Conservation (phyloP, 2,329 filamentous ascomycete genomes). For the Colletotrichum liriopes region DNA sequence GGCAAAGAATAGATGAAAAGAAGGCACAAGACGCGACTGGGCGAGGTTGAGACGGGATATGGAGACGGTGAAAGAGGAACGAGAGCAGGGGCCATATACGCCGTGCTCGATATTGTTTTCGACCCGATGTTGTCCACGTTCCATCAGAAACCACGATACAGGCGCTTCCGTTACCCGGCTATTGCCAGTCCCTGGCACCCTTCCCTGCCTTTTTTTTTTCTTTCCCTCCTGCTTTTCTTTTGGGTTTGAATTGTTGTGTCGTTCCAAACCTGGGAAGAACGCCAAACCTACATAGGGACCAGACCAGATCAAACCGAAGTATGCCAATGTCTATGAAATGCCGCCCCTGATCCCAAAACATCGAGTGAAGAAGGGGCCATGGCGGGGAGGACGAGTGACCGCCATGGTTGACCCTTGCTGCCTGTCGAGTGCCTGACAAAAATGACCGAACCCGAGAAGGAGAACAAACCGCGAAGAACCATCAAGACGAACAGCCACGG, state of each 20-base stretch:
- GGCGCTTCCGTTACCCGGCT: background rate
- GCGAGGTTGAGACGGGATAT: background rate
- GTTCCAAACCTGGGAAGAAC: background rate
- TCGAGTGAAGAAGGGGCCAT: background rate
- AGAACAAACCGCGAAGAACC: background rate
- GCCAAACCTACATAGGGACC: background rate
- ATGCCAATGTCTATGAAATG: background rate
- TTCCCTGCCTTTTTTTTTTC: too few species aligned
- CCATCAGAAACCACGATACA: background rate
- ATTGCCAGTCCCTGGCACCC: background rate
- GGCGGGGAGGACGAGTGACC: background rate
- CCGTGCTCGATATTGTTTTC: background rate
- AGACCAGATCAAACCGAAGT: slow-evolving; percentile 8
- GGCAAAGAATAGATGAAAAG: background rate
- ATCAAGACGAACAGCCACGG: slow-evolving; percentile 5
- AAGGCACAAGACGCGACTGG: background rate
- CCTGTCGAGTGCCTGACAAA: background rate
- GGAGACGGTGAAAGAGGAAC: background rate
- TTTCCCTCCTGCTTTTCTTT: too few species aligned
- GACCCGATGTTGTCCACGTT: background rate
- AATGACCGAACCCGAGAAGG: background rate
- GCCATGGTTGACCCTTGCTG: background rate
- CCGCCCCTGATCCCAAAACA: slow-evolving; percentile 14
- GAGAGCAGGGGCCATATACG: background rate
- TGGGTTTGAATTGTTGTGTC: background rate